Percentiles rank a stretch among this genome's conserved stretches.
Evolutionary conservation across 179 eudicot genomes (phyloP).

Genomic region (Drosera spatulata): DNA sequence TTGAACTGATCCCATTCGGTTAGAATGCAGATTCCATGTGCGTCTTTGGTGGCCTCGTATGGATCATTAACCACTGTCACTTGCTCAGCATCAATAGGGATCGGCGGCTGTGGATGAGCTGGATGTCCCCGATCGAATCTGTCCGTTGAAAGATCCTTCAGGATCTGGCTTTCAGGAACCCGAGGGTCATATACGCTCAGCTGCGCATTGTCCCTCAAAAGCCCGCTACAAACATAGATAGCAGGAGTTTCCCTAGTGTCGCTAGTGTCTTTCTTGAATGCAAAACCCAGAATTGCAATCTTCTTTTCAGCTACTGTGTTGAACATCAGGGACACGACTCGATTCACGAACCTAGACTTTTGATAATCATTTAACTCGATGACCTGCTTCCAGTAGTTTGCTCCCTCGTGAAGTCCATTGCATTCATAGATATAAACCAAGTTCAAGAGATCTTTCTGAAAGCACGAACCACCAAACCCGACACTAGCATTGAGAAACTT

Average conservation of each 20-base stretch:
- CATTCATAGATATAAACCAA: conserved; percentile 46
- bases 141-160: conserved; percentile 31
- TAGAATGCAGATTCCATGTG: conserved; percentile 34
- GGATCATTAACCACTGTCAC: conserved; percentile 29
- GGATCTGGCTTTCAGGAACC: conserved; percentile 33
- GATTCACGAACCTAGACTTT: conserved; percentile 36
- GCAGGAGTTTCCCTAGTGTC: conserved; percentile 44
- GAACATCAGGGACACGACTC: conserved; percentile 39
- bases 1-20: conserved; percentile 46
- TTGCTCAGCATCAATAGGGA: conserved; percentile 26
- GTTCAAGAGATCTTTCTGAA: conserved; percentile 43
- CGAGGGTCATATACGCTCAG: conserved; percentile 38
- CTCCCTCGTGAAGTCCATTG: conserved; percentile 42
- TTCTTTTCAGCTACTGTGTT: conserved; percentile 39
- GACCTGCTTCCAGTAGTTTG: conserved; percentile 44
- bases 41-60: conserved; percentile 35
- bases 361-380: conserved; percentile 38
- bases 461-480: conserved; percentile 10
- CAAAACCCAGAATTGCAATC: conserved; percentile 24
- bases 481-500: conserved; percentile 38
- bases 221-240: conserved; percentile 45
- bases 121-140: conserved; percentile 50
- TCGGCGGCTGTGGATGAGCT: conserved; percentile 33
- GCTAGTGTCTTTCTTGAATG: no score
- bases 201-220: conserved; percentile 35